Conservation (phyloP, 1,139 yeast genomes). For the Candida glucosophila region DNA sequence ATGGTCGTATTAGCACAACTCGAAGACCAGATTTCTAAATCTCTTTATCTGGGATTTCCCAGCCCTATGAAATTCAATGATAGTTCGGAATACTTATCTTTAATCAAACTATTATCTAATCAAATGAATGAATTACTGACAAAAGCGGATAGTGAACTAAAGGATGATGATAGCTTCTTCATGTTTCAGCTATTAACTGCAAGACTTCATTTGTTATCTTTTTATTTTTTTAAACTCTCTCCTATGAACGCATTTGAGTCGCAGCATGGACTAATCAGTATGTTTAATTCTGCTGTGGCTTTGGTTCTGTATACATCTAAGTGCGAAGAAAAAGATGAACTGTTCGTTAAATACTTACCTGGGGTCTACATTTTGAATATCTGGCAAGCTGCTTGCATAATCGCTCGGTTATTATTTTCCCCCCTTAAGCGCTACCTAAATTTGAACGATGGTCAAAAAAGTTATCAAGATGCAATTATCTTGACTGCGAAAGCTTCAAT, state of each 20-base stretch:
- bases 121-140: constrained; percentile 72
- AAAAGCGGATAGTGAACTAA: constrained; percentile 24
- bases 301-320: constrained; percentile 58
- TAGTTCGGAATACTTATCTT: constrained; percentile 61
- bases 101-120: constrained; percentile 58
- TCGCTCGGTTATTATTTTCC: constrained; percentile 73
- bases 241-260: constrained; percentile 51
- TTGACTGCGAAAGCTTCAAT: constrained; percentile 75
- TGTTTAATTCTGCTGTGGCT: constrained; percentile 72
- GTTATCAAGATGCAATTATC: constrained; percentile 62
- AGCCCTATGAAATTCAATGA: constrained; percentile 63
- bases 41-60: constrained; percentile 63
- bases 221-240: constrained; percentile 66
- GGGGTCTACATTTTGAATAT: constrained; percentile 71
- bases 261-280: constrained; percentile 64
- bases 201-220: constrained; percentile 70
- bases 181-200: constrained; percentile 63
- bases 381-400: constrained; percentile 88
- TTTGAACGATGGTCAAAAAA: constrained; percentile 59
- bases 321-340: constrained; percentile 51
- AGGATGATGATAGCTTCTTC: constrained; percentile 51
- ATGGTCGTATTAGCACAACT: constrained; percentile 78
- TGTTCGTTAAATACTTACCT: constrained; percentile 71
- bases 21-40: constrained; percentile 76
- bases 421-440: constrained; percentile 61